Evolutionary conservation across 2,329 filamentous ascomycete species (phyloP).

Genomic region (Hypoxylon sp.): DNA sequence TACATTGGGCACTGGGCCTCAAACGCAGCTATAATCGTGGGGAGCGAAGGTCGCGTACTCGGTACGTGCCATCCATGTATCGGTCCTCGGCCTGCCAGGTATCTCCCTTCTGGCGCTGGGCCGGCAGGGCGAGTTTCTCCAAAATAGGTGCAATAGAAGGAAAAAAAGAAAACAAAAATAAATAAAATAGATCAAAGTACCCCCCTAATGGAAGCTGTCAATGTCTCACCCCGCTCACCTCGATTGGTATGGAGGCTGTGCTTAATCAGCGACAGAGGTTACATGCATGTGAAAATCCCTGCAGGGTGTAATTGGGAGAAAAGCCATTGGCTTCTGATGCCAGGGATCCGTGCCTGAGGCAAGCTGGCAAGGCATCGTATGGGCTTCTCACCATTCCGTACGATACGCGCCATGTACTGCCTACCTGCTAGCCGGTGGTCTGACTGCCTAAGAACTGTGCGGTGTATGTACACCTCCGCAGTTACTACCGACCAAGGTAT

Average conservation of each 20-base stretch:
- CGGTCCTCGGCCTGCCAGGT: slow-evolving; percentile 15
- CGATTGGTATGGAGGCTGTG: slow-evolving; percentile 15
- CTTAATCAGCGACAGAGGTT: slow-evolving; percentile 25
- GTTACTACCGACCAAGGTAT: too few relatives aligned
- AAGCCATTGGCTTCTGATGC: slow-evolving; percentile 12
- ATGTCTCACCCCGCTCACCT: slow-evolving; percentile 33
- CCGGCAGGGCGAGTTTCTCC: too few relatives aligned
- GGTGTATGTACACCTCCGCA: too few relatives aligned
- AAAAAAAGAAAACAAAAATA: too few relatives aligned
- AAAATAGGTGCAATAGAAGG: too few relatives aligned
- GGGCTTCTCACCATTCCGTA: background rate
- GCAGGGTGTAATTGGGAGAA: slow-evolving; percentile 6
- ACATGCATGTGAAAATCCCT: slow-evolving; percentile 31
- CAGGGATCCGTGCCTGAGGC: slow-evolving; percentile 4
- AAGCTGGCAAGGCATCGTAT: slow-evolving; percentile 1
- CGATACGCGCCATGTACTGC: background rate
- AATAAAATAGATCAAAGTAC: too few relatives aligned
- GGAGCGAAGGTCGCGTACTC: slow-evolving; percentile 5
- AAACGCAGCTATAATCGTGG: slow-evolving; percentile 20
- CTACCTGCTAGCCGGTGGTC: too few relatives aligned
- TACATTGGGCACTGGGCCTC: slow-evolving; percentile 16
- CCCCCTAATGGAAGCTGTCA: slow-evolving; percentile 21
- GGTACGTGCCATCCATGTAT: slow-evolving; percentile 11
- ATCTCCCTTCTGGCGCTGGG: too few relatives aligned
- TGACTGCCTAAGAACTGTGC: too few relatives aligned